Evolutionary conservation across 805 yeast species (phyloP), one percentile per base, ranked within the genome.

Genomic region (Blastobotrys attinorum): DNA sequence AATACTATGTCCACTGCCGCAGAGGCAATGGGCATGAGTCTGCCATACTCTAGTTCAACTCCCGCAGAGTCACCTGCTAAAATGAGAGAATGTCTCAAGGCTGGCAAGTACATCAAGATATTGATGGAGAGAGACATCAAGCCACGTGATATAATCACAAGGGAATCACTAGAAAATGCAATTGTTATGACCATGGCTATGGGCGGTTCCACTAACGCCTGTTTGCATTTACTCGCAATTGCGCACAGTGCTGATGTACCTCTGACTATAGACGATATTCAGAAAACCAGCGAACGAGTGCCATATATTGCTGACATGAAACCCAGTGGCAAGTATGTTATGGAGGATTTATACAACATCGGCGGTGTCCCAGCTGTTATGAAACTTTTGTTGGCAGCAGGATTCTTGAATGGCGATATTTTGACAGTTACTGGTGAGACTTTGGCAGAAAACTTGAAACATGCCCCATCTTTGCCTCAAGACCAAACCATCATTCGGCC

Each of bases 1-100:
- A 90, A 90, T 70, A 88, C 97, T 40, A 87, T 90, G 96, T 96
- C 96, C 5, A 84, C 95, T 29, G 96, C 94, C 46, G 88, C 97
- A 42, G 97, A 90, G 69, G 96, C 87, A 37, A 65, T 90, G 70
- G 97, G 97, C 63, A 81, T 90, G 78, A 72, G 94, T 16, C 64
- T 90, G 59, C 97, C 97, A 48, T 87, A 81, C 61, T 88, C 97
- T 6, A 86, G 96, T 2, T 81, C 96, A 3, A 74, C 78, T 46
- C 94, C 96, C 15, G 97, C 97, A 25, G 76, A 81, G 36, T 83
- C 95, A 18, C 60, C 72, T 48, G 89, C 82, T 64, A 90, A 90
- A 67, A 67, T 70, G 35, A 67, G 63, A 47, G 81, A 90, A 71
- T 89, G 96, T 75, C 84, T 76, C 45, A 70, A 66, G 50, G 75